Evolutionary conservation across 495 filamentous ascomycete species (phyloP).

Genomic region (Penicillium pancosmium): DNA sequence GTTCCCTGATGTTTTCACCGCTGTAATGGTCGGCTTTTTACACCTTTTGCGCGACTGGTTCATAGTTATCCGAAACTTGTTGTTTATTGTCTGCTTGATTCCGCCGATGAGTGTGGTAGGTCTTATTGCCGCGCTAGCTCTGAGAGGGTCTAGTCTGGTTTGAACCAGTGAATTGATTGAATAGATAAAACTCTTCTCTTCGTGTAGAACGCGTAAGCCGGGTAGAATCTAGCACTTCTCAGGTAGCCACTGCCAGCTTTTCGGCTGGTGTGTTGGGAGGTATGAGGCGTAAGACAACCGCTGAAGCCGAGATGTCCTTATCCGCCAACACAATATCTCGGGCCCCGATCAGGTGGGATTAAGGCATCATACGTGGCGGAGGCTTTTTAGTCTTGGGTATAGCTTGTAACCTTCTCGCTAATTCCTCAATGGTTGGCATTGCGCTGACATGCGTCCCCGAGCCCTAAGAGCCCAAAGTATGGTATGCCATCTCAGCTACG

Average conservation of each 20-base stretch:
- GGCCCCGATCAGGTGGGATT: too few species aligned
- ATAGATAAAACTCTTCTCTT: slow-evolving; percentile 21
- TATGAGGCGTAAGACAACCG: too few species aligned
- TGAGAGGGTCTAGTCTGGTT: not conserved
- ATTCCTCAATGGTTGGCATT: too few species aligned
- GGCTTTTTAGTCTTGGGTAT: too few species aligned
- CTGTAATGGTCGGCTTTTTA: slow-evolving; percentile 34
- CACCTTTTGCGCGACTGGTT: not conserved
- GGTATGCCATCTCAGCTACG: not conserved
- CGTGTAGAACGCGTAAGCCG: not conserved
- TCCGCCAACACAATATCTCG: too few species aligned
- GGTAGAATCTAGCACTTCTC: not conserved
- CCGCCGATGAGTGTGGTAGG: not conserved
- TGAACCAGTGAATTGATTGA: slow-evolving; percentile 22
- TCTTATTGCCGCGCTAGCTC: not conserved
- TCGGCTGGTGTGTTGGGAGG: not conserved
- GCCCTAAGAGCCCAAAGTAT: too few species aligned
- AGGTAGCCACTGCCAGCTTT: not conserved
- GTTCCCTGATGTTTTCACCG: slow-evolving; percentile 26
- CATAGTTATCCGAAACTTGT: not conserved
- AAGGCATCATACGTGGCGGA: too few species aligned
- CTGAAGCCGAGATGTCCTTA: too few species aligned
- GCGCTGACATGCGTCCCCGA: too few species aligned
- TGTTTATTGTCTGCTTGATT: not conserved
- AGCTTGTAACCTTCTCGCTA: too few species aligned